Evolutionary conservation across 345 rosid genomes (phyloP).

Genomic region (Ailanthus altissimus): DNA sequence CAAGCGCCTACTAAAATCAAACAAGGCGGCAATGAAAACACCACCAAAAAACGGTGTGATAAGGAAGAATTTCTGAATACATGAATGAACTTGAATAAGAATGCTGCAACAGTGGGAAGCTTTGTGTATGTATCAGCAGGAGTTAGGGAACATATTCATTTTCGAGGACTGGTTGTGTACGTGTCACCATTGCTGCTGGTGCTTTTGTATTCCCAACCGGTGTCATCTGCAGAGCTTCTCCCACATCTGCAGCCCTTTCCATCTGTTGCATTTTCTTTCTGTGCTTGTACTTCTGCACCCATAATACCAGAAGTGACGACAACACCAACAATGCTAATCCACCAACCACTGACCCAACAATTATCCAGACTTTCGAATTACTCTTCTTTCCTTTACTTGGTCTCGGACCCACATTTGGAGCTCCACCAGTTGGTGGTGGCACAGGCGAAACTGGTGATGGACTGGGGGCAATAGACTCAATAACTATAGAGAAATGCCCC

Average conservation of each 20-base stretch:
- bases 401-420: constrained; percentile 10
- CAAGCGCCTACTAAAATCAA: constrained; percentile 31
- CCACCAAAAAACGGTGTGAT: constrained; percentile 44
- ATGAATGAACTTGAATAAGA: constrained; percentile 41
- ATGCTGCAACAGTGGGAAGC: constrained; percentile 26
- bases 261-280: constrained; percentile 69
- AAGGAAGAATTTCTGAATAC: constrained; percentile 46
- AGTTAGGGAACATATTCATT: constrained; percentile 72
- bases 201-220: constrained; percentile 80
- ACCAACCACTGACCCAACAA: constrained; percentile 76
- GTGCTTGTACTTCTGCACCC: constrained; percentile 60
- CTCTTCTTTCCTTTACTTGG: constrained; percentile 33
- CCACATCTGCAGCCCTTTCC: constrained; percentile 94
- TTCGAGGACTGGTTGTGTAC: constrained; percentile 90
- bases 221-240: constrained; percentile 83
- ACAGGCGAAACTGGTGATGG: constrained; percentile 36
- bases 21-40: constrained; percentile 26
- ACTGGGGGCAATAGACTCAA: constrained; percentile 58
- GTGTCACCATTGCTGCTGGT: constrained; percentile 73
- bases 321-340: constrained; percentile 58
- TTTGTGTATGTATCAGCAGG: constrained; percentile 29
- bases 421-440: constrained; percentile 17
- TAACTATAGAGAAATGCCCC: constrained; percentile 88
- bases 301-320: constrained; percentile 45
- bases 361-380: constrained; percentile 55